A percentile compares a stretch with the other conserved stretches of the same genome.
phyloP scores from a whole-genome alignment of 2,329 filamentous ascomycete genomes.

The Neofusicoccum laricinum region DNA sequence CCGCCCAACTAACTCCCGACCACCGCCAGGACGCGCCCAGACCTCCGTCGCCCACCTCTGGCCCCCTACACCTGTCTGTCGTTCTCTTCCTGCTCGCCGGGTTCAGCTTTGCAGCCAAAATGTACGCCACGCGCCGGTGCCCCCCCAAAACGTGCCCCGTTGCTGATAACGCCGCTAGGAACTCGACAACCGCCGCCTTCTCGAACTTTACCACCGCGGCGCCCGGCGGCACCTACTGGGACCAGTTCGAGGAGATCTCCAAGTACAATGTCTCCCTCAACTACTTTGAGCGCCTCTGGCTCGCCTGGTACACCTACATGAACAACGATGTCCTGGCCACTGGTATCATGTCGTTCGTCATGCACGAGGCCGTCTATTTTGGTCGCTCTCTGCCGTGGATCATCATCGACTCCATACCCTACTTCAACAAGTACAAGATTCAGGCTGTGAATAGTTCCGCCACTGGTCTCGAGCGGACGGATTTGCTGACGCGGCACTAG shows the following conservation, averaged over 20 bases:
- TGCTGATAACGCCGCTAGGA: slow-evolving; percentile 25
- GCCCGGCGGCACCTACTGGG: slow-evolving; percentile 60
- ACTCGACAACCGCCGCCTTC: slow-evolving; percentile 34
- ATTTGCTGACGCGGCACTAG: slow-evolving; percentile 34
- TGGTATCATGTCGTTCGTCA: slow-evolving; percentile 92
- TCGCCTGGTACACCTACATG: slow-evolving; percentile 96
- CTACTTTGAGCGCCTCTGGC: slow-evolving; percentile 84
- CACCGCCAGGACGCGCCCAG: slow-evolving; percentile 6
- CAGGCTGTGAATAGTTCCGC: slow-evolving; percentile 63
- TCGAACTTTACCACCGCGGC: slow-evolving; percentile 23
- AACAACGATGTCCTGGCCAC: slow-evolving; percentile 96
- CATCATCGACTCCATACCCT: slow-evolving; percentile 82
- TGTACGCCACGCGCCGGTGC: too few relatives aligned
- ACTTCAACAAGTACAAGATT: slow-evolving; percentile 92
- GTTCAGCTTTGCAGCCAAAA: neutral
- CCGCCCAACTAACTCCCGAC: neutral
- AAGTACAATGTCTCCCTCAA: slow-evolving; percentile 83
- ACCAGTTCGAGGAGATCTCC: slow-evolving; percentile 62
- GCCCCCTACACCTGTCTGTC: neutral
- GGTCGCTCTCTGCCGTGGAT: slow-evolving; percentile 89
- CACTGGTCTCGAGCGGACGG: neutral
- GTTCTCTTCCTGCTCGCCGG: neutral
- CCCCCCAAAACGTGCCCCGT: neutral
- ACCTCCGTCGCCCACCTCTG: neutral
- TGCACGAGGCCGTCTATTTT: slow-evolving; percentile 95